Percentiles rank a stretch among this genome's conserved stretches.
Conservation (phyloP, 2,329 filamentous ascomycete genomes). For the Trichoderma cornu-damae region DNA sequence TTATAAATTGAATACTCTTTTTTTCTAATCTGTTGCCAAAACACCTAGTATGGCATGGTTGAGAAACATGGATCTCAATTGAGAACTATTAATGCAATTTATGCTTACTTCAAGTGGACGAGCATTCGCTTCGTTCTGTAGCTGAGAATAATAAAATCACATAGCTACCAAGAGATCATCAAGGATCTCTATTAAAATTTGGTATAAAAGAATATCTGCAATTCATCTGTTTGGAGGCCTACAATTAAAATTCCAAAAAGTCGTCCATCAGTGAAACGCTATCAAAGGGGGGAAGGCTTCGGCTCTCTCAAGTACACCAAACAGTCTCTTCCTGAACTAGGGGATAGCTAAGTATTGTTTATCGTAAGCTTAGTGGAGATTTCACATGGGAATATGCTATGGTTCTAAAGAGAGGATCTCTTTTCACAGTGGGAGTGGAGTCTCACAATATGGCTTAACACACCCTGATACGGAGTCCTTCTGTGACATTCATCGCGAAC, state of each 20-base stretch:
- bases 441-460: neutral
- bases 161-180: neutral
- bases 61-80: neutral
- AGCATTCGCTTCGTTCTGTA: neutral
- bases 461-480: neutral
- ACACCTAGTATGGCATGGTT: neutral
- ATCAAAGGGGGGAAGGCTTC: neutral
- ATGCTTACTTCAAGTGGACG: too few species aligned
- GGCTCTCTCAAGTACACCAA: neutral
- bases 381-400: neutral
- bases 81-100: conserved; percentile 1
- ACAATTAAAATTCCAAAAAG: neutral
- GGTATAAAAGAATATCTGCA: neutral
- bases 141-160: neutral
- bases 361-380: neutral
- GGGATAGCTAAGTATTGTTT: conserved; percentile 1
- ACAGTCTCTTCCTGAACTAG: conserved; percentile 2
- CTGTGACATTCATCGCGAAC: neutral
- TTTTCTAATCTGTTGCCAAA: neutral
- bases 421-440: neutral
- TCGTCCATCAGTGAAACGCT: neutral
- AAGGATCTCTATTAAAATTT: neutral
- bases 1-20: neutral
- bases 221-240: neutral
- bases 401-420: neutral